Conservation (phyloP, 2,329 filamentous ascomycete genomes). For the Furcasterigmium furcatum region DNA sequence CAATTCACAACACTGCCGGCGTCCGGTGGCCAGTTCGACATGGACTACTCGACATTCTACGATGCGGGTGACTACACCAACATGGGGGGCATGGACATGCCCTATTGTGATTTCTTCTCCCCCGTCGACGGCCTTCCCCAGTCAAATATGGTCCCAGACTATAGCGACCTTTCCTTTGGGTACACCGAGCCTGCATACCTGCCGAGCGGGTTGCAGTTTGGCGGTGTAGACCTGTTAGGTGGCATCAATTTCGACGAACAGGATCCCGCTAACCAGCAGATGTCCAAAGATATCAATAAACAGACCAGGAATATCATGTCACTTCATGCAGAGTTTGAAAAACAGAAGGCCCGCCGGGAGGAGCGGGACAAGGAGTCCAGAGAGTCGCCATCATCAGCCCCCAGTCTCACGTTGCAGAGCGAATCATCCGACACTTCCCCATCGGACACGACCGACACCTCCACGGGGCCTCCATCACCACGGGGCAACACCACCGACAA, state of each 20-base stretch:
- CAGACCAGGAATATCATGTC: not conserved
- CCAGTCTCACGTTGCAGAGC: no score
- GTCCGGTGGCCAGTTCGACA: slow-evolving; percentile 20
- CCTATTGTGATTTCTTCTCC: slow-evolving; percentile 20
- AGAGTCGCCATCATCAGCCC: no score
- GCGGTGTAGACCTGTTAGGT: slow-evolving; percentile 23
- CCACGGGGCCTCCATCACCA: slow-evolving; percentile 5
- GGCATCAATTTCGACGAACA: slow-evolving; percentile 28
- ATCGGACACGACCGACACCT: slow-evolving; percentile 1
- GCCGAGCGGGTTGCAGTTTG: slow-evolving; percentile 12
- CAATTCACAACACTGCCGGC: slow-evolving; percentile 7
- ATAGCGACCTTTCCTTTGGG: slow-evolving; percentile 2
- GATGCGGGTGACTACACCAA: slow-evolving; percentile 19
- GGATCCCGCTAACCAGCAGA: slow-evolving; percentile 16
- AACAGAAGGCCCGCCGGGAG: not conserved
- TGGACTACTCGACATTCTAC: slow-evolving; percentile 29
- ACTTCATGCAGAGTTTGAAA: not conserved
- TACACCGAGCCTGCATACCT: slow-evolving; percentile 10
- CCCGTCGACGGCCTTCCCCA: slow-evolving; percentile 5
- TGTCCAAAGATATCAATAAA: slow-evolving; percentile 23
- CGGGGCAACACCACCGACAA: slow-evolving; percentile 1
- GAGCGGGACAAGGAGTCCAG: no score
- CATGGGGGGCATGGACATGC: slow-evolving; percentile 33
- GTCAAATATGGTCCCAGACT: not conserved
- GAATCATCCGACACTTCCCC: not conserved